phyloP scores from a whole-genome alignment of 805 yeast genomes.

The Starmerella bombi region DNA sequence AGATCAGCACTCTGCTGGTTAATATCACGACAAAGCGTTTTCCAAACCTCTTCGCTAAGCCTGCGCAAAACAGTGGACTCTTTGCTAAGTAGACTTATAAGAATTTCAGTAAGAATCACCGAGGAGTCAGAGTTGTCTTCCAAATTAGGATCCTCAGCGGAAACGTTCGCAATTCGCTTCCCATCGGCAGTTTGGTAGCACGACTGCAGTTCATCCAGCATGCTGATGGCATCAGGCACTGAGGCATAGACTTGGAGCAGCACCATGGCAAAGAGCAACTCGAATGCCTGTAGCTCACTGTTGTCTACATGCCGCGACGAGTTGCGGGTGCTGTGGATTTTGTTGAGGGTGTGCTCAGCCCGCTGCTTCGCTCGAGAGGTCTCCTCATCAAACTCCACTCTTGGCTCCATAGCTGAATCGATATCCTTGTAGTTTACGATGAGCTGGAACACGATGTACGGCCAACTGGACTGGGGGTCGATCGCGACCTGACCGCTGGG shows the following conservation, averaged over 20 bases:
- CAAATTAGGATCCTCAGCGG: neutral
- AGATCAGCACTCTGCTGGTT: conserved; percentile 35
- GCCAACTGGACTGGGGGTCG: conserved; percentile 43
- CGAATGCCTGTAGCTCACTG: conserved; percentile 50
- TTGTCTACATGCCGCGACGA: conserved; percentile 28
- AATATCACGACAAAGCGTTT: conserved; percentile 38
- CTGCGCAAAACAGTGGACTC: conserved; percentile 45
- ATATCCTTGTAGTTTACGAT: conserved; percentile 15
- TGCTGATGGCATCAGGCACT: conserved; percentile 54
- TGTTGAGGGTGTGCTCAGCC: conserved; percentile 37
- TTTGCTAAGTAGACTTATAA: conserved; percentile 45
- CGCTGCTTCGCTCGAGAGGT: conserved; percentile 37
- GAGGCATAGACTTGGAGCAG: conserved; percentile 66
- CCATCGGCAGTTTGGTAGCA: conserved; percentile 39
- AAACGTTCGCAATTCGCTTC: conserved; percentile 16
- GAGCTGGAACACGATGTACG: conserved; percentile 28
- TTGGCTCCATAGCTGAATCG: conserved; percentile 20
- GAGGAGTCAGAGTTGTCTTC: conserved; percentile 33
- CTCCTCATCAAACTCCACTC: conserved; percentile 45
- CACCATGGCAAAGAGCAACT: conserved; percentile 62
- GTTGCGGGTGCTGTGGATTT: conserved; percentile 31
- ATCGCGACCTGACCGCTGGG: conserved; percentile 1
- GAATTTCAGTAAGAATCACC: conserved; percentile 44
- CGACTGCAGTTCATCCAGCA: conserved; percentile 56
- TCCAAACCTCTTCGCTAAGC: conserved; percentile 45